Conservation (phyloP, 257 asterid genomes). For the Capsicum baccatum region DNA sequence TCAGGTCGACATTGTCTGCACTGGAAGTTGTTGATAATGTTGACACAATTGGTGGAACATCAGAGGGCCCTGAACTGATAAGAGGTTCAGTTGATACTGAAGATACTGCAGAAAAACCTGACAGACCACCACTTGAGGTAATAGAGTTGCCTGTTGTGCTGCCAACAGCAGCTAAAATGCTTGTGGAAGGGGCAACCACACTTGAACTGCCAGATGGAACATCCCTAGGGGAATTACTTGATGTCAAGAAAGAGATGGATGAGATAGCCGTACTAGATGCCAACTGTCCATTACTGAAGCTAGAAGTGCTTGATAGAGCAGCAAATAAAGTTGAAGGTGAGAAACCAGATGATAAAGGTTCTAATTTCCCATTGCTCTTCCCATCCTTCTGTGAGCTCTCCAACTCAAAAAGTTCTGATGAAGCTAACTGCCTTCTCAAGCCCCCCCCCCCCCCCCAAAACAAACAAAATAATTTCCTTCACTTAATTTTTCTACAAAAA, state of each 20-base stretch:
- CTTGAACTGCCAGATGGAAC: conserved; percentile 36
- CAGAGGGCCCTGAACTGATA: conserved; percentile 48
- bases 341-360: conserved; percentile 34
- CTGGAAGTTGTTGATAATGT: conserved; percentile 36
- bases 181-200: conserved; percentile 44
- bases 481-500: background rate
- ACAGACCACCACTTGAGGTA: background rate
- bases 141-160: too few species aligned
- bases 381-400: conserved; percentile 47
- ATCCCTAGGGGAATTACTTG: conserved; percentile 41
- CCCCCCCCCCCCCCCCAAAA: too few species aligned
- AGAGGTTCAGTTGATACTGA: conserved; percentile 37
- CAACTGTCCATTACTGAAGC: conserved; percentile 41
- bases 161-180: conserved; percentile 33
- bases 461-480: background rate
- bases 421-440: background rate
- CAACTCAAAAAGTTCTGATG: conserved; percentile 33
- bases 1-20: conserved; percentile 41
- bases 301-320: conserved; percentile 28
- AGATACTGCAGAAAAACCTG: conserved; percentile 40
- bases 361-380: conserved; percentile 46
- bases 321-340: conserved; percentile 23
- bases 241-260: conserved; percentile 33
- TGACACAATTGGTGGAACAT: conserved; percentile 41
- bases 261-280: conserved; percentile 40